A percentile compares a stretch with the other conserved stretches of the same genome.
Conservation (phyloP, 1,284 basidiomycete species). For the Melampsora americana region DNA sequence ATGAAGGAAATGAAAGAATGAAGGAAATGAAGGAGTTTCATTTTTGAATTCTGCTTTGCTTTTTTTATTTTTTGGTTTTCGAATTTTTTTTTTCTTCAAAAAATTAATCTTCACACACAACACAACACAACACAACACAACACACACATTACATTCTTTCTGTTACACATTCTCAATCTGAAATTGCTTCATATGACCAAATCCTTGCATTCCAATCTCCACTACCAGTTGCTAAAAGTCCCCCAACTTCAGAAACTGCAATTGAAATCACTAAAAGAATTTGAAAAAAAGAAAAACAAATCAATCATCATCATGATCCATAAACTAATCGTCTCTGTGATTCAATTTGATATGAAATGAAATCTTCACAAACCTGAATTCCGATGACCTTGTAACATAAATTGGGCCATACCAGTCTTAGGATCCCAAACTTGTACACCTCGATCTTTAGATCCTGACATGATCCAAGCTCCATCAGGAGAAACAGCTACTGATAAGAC, state of each 20-base stretch:
- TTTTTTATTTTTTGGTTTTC: too few species aligned
- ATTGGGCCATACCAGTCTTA: conserved; percentile 68
- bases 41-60: too few species aligned
- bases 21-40: too few species aligned
- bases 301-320: too few species aligned
- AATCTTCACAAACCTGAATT: conserved; percentile 70
- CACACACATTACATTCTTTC: background rate
- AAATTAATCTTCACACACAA: too few species aligned
- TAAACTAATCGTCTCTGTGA: too few species aligned
- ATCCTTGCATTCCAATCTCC: conserved; percentile 79
- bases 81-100: too few species aligned
- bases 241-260: conserved; percentile 70
- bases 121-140: too few species aligned
- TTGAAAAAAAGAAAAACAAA: too few species aligned
- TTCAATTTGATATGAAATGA: too few species aligned
- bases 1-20: too few species aligned
- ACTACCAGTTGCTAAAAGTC: conserved; percentile 75
- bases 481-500: conserved; percentile 75
- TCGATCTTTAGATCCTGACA: conserved; percentile 84
- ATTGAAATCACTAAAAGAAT: conserved; percentile 81
- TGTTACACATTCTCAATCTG: background rate
- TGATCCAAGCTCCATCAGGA: conserved; percentile 80
- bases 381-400: conserved; percentile 83
- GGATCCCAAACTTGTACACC: conserved; percentile 86
- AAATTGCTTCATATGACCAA: conserved; percentile 58